A percentile compares a stretch with the other conserved stretches of the same genome.
Evolutionary conservation across 345 rosid genomes (phyloP).

Genomic region (Trapa bicornis): DNA sequence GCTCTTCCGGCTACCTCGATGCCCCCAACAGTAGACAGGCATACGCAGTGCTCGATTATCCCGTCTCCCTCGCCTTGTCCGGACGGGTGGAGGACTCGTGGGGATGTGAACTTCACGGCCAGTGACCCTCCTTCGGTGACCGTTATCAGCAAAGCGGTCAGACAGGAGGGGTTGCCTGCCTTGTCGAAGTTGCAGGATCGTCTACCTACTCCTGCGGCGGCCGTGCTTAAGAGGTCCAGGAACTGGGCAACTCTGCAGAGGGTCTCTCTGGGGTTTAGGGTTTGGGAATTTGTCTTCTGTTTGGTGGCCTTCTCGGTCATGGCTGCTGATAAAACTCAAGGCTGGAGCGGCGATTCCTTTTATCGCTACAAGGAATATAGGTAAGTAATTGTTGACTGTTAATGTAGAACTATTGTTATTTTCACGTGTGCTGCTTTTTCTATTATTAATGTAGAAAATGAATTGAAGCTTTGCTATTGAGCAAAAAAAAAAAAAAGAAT

Average conservation of each 20-base stretch:
- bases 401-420: neutral
- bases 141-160: constrained; percentile 30
- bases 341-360: constrained; percentile 96
- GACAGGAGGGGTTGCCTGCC: constrained; percentile 23
- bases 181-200: constrained; percentile 22
- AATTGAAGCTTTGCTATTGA: neutral
- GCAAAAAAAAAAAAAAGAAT: no score
- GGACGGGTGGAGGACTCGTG: constrained; percentile 6
- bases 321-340: constrained; percentile 92
- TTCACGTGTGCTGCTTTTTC: neutral
- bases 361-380: constrained; percentile 94
- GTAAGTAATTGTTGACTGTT: constrained; percentile 17
- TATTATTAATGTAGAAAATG: neutral
- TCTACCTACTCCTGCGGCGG: constrained; percentile 11
- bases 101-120: neutral
- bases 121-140: constrained; percentile 12
- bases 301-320: constrained; percentile 89
- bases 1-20: constrained; percentile 18
- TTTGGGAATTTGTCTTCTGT: constrained; percentile 54
- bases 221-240: constrained; percentile 22
- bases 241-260: constrained; percentile 20
- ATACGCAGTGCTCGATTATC: constrained; percentile 26
- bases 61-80: constrained; percentile 26
- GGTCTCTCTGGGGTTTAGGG: constrained; percentile 49
- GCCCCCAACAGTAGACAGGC: constrained; percentile 31